Conservation (phyloP, 208 protist genomes). For the Trypanosoma conorhini region DNA sequence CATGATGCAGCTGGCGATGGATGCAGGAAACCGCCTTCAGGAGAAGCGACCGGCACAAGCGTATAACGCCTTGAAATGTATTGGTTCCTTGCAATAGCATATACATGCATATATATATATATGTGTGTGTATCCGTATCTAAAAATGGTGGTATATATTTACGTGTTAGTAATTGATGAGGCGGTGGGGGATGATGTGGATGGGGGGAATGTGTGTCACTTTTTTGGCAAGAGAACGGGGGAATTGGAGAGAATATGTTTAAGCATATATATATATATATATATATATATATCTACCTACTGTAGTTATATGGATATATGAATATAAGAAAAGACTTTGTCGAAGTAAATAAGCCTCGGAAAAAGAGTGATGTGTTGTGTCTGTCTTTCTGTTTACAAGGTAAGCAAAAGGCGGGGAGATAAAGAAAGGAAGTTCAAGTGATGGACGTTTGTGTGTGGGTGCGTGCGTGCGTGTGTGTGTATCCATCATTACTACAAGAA, state of each 20-base stretch:
- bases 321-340: neutral
- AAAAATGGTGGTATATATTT: neutral
- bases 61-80: neutral
- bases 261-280: conserved; percentile 14
- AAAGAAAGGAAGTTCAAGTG: neutral
- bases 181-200: too few relatives aligned
- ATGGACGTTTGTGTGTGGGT: neutral
- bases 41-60: neutral
- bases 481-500: neutral
- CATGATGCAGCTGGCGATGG: neutral
- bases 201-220: neutral
- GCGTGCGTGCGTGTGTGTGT: conserved; percentile 1
- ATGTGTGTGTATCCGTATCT: neutral
- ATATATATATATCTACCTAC: conserved; percentile 12
- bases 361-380: neutral
- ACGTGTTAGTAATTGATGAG: neutral
- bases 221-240: neutral
- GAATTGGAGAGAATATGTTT: neutral
- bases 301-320: conserved; percentile 10
- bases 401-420: neutral
- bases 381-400: neutral
- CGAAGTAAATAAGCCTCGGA: neutral
- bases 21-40: neutral
- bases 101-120: neutral
- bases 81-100: neutral